Conservation (phyloP, 371 early-diverging fungal genomes). For the Capillidium heterosporum region DNA sequence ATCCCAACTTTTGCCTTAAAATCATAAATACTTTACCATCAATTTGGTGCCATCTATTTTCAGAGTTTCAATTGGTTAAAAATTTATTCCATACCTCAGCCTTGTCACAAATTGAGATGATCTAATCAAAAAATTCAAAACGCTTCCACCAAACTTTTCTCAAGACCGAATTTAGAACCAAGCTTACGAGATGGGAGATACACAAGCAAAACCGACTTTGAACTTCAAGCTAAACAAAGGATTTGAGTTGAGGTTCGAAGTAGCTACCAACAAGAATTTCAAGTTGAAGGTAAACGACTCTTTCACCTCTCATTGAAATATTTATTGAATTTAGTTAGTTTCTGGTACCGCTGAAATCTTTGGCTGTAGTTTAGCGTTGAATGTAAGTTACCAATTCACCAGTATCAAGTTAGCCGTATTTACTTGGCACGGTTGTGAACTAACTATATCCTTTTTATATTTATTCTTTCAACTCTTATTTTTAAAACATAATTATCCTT, state of each 20-base stretch:
- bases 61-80: too few species aligned
- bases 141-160: too few species aligned
- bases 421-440: constrained; percentile 80
- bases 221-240: constrained; percentile 24
- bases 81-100: too few species aligned
- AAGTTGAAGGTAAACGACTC: constrained; percentile 3
- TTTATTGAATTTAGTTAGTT: constrained; percentile 22
- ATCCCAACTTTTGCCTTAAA: too few species aligned
- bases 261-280: constrained; percentile 17
- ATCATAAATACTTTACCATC: too few species aligned
- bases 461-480: neutral
- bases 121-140: too few species aligned
- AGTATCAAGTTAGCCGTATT: constrained; percentile 81
- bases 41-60: too few species aligned
- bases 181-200: too few species aligned
- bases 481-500: constrained; percentile 11
- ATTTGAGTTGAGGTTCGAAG: constrained; percentile 59
- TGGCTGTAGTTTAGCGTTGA: constrained; percentile 76
- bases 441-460: constrained; percentile 28
- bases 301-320: neutral
- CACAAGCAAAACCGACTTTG: neutral
- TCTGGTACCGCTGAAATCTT: constrained; percentile 77
- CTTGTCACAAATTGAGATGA: too few species aligned
- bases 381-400: constrained; percentile 48
- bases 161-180: too few species aligned